phyloP scores from a whole-genome alignment of 257 asterid genomes.

The Rehmannia glutinosa region DNA sequence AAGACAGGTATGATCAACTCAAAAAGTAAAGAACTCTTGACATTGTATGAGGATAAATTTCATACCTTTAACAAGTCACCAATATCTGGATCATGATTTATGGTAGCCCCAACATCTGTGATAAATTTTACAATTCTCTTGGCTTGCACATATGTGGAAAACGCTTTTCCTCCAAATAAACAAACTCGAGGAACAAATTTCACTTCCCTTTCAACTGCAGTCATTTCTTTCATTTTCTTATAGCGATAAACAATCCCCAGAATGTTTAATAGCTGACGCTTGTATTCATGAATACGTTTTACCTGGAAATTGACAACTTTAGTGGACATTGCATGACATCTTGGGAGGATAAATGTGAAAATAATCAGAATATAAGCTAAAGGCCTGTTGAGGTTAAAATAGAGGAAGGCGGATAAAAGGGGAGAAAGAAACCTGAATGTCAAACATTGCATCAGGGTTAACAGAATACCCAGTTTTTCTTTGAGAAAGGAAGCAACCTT shows the following conservation, averaged over 20 bases:
- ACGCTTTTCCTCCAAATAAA: constrained; percentile 70
- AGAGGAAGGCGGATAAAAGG: not conserved
- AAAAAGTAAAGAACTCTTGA: not conserved
- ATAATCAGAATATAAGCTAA: not conserved
- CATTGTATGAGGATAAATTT: not conserved
- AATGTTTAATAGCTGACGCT: constrained; percentile 55
- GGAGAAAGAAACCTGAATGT: constrained; percentile 60
- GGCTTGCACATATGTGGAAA: constrained; percentile 59
- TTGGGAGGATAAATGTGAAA: not conserved
- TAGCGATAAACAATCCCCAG: constrained; percentile 61
- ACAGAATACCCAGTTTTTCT: constrained; percentile 73
- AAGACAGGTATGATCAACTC: constrained; percentile 4
- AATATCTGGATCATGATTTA: constrained; percentile 59
- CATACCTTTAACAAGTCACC: constrained; percentile 61
- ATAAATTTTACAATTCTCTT: constrained; percentile 64
- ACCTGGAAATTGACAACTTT: constrained; percentile 33
- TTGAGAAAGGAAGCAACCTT: constrained; percentile 63
- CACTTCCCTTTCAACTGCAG: constrained; percentile 46
- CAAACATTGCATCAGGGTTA: constrained; percentile 83
- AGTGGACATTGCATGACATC: constrained; percentile 10
- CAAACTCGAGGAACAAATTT: constrained; percentile 60
- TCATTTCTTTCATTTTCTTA: constrained; percentile 69
- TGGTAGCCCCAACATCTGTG: constrained; percentile 59
- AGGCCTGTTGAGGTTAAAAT: constrained; percentile 2
- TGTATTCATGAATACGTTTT: constrained; percentile 67